Base-by-base conservation (phyloP, 495 filamentous ascomycete species). In the Neurospora tetraspora region DNA sequence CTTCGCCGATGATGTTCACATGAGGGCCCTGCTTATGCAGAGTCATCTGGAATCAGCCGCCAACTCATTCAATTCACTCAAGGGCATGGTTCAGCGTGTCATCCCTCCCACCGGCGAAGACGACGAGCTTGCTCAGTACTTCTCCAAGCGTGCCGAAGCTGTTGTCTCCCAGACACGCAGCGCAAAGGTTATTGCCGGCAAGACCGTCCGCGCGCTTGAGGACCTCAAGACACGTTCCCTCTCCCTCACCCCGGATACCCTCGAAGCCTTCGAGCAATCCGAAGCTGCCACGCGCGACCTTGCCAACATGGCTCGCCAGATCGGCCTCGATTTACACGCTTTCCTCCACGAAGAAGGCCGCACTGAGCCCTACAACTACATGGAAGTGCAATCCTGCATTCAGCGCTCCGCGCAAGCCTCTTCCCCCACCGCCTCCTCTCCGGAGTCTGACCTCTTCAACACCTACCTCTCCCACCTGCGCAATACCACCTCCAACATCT, bases 11-110 rank as follows among this genome's bases (percentile, higher is more conserved):
- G 90, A 94, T 75, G 78, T 91, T 20, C 90, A 86, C 83, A 94
- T 88, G 92, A 89, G 86, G 75, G 88, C 88, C 4, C 80, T 91
- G 65, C 83, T 89, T 18, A 88, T 97, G 85, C 93, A 96, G 77
- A 92, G 90, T 73, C 89, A 95, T 73, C 86, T 97, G 37, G 95
- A 98, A 59, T 91, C 89, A 70, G 86, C 91, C 4, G 92, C 93
- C 11, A 83, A 89, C 0, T 88, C 90, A 9, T 86, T 97, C 68
- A 82, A 88, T 16, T 83, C 90, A 5, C 78, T 89, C 16, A 91
- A 86, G 72, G 77, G 81, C 47, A 86, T 94, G 82, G 85, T 95
- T 2, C 88, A 91, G 77, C 83, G 86, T 14, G 89, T 90, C 65
- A 75, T 92, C 5, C 82, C 89, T 1, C 71, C 80, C 5, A 80